Percentiles rank a stretch among this genome's conserved stretches.
These are phyloP conservation scores for Raddia distichophylla DNA, from an alignment of 176 grass and related monocot genomes.

Conservation along the genomic window DNA sequence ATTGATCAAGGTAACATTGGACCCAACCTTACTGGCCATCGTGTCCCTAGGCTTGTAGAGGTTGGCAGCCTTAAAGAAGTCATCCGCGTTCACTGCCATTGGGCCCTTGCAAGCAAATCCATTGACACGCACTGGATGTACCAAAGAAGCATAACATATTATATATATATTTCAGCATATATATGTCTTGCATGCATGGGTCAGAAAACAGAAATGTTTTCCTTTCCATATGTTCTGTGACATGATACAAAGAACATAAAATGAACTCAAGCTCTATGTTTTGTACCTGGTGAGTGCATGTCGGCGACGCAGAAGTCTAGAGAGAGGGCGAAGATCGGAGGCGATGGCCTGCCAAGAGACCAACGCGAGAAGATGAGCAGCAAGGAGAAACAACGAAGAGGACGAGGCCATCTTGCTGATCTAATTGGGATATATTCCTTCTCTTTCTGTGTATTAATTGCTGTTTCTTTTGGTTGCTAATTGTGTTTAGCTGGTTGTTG, in stretches of 20 bases:
- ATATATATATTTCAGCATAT: background rate
- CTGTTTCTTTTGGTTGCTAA: too few relatives aligned
- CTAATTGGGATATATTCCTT: too few relatives aligned
- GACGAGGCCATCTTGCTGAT: background rate
- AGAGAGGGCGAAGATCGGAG: slow-evolving; percentile 18
- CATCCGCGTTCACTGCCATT: background rate
- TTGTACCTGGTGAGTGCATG: slow-evolving; percentile 2
- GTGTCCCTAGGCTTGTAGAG: slow-evolving; percentile 31
- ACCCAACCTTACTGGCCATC: slow-evolving; percentile 20
- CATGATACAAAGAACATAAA: too few relatives aligned
- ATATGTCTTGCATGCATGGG: background rate
- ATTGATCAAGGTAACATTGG: slow-evolving; percentile 19
- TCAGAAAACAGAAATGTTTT: background rate
- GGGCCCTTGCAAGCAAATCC: slow-evolving; percentile 42
- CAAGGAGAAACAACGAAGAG: background rate
- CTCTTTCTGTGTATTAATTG: too few relatives aligned
- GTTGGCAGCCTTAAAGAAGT: slow-evolving; percentile 30
- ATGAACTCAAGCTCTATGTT: too few relatives aligned
- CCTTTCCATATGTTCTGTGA: too few relatives aligned
- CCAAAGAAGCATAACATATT: background rate
- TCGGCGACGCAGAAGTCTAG: slow-evolving; percentile 34
- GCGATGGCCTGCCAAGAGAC: background rate
- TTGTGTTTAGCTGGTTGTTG: too few relatives aligned
- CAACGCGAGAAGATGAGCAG: slow-evolving; percentile 3
- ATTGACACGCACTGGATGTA: slow-evolving; percentile 21